Evolutionary conservation across 345 rosid species (phyloP).

Genomic region (Heritiera fomes): DNA sequence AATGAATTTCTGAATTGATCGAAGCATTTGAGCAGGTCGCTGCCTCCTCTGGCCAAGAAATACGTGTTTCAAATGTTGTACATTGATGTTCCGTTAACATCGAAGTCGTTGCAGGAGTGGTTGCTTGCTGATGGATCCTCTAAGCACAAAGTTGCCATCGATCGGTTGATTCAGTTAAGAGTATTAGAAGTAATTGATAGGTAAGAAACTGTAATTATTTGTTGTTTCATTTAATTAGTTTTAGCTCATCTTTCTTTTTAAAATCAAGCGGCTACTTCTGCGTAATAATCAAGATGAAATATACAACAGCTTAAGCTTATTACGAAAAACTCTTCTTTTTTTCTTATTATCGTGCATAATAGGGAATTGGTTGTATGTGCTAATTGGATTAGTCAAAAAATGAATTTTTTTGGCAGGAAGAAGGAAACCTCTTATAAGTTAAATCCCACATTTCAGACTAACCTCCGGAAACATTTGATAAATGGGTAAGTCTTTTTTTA

Average conservation of each 20-base stretch:
- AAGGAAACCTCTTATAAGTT: constrained; percentile 63
- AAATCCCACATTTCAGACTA: constrained; percentile 74
- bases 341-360: background rate
- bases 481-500: constrained; percentile 51
- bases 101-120: constrained; percentile 72
- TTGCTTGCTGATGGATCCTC: constrained; percentile 66
- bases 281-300: background rate
- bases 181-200: constrained; percentile 59
- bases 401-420: constrained; percentile 49
- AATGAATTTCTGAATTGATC: background rate
- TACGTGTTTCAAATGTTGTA: constrained; percentile 72
- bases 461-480: constrained; percentile 71
- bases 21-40: constrained; percentile 50
- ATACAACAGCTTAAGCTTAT: background rate
- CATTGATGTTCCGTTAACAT: constrained; percentile 50
- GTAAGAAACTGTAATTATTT: constrained; percentile 19
- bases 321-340: too few relatives aligned
- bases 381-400: background rate
- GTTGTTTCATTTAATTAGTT: background rate
- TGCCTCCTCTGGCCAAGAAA: constrained; percentile 91
- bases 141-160: constrained; percentile 83
- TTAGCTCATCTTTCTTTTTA: background rate
- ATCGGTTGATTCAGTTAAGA: constrained; percentile 72
- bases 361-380: background rate
- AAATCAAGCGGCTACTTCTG: background rate